Conservation (phyloP, 2,329 filamentous ascomycete species). For the Aspergillus pseudoterreus region DNA sequence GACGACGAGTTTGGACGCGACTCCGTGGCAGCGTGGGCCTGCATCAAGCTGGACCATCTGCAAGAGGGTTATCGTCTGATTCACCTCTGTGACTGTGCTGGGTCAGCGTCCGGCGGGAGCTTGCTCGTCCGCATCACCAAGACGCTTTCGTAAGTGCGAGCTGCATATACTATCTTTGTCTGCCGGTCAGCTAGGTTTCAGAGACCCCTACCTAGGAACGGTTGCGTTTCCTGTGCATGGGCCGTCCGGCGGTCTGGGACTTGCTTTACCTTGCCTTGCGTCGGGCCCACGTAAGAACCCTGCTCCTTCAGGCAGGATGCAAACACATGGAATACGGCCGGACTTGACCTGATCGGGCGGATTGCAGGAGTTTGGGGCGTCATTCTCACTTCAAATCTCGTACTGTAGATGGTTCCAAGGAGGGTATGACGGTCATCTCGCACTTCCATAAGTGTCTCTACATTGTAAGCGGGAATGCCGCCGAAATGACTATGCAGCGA, state of each 20-base stretch:
- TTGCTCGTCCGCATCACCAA: conserved; percentile 74
- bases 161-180: too few species aligned
- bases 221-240: too few species aligned
- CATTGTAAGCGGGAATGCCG: too few species aligned
- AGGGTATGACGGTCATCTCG: too few species aligned
- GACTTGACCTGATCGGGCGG: neutral
- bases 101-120: conserved; percentile 62
- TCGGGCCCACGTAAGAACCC: neutral
- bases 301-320: neutral
- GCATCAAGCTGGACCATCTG: conserved; percentile 77
- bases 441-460: too few species aligned
- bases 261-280: neutral
- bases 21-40: conserved; percentile 80
- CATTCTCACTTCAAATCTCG: too few species aligned
- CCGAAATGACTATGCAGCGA: too few species aligned
- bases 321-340: neutral
- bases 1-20: conserved; percentile 80
- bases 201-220: neutral
- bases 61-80: conserved; percentile 73
- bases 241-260: too few species aligned
- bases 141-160: conserved; percentile 14
- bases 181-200: neutral
- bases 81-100: conserved; percentile 67
- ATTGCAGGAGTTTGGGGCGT: neutral
- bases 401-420: too few species aligned